Evolutionary conservation across 78 protist species (phyloP), one percentile per base, ranked within the genome.

Genomic region (Pigoraptor vietnamica): DNA sequence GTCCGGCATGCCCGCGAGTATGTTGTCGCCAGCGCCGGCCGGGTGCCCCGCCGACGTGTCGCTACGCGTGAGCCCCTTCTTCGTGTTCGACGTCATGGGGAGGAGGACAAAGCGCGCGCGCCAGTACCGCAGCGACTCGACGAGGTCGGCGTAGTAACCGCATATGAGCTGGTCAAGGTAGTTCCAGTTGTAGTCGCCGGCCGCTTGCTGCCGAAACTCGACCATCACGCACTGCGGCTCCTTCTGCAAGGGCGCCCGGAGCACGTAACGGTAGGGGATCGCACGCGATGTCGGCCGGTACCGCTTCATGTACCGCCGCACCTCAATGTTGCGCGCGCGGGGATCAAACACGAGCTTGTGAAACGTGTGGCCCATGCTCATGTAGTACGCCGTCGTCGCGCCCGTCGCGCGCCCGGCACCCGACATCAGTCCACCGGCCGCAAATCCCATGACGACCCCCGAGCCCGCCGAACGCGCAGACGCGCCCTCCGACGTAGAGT

Each of bases 51-150:
- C n/a, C 29, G 29, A 19, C 81, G 55, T 9, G 55, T 9, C 24
- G 1, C 55, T 9, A 9, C 55, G 55, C 55, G 55, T 9, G 24
- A 14, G n/a, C n/a, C n/a, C n/a, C n/a, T n/a, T n/a, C 23, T 2
- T 89, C 37, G 37, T 56, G 38, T 21, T 24, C 25, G 92, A 6
- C 89, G 32, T 39, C 92, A 23, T 0, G 40, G 93, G 93, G 1
- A 91, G 84, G 88, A 91, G 89, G 33, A 37, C 48, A n/a, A 84
- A 91, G 67, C 93, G 88, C 48, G 89, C 55, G 81, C 93, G 89
- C 93, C 93, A 91, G 39, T 35, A 91, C 40, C 83, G 34, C 37
- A 91, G 81, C 81, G 40, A 2, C 1, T 24, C 24, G 39, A 19
- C 9, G 19, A 48, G 1, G 37, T 88, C 82, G 39, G 81, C 10